Percentiles rank a stretch among this genome's conserved stretches.
These are phyloP conservation scores for Xerocomus nothofagi DNA, from an alignment of 1,284 basidiomycete genomes.

Conservation along the genomic window DNA sequence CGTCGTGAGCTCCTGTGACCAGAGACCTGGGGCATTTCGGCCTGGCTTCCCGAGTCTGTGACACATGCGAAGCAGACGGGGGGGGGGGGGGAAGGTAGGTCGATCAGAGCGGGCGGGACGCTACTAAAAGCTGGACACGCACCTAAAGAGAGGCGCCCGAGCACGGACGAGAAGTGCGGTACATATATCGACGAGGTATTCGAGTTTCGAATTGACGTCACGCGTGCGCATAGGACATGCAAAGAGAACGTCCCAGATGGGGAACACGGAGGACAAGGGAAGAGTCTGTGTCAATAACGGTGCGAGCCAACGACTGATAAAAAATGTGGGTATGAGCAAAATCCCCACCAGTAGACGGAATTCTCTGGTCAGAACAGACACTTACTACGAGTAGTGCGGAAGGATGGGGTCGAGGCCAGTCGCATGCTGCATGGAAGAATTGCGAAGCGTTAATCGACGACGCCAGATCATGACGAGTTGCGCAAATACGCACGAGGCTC, in stretches of 20 bases:
- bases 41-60: slow-evolving; percentile 54
- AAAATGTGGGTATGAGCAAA: not conserved
- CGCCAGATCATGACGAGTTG: not conserved
- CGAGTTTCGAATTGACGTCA: slow-evolving; percentile 59
- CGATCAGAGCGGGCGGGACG: not conserved
- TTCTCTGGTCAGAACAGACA: slow-evolving; percentile 13
- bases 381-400: slow-evolving; percentile 81
- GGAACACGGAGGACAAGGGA: slow-evolving; percentile 57
- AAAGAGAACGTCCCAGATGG: slow-evolving; percentile 72
- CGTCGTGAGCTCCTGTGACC: slow-evolving; percentile 48
- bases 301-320: slow-evolving; percentile 70
- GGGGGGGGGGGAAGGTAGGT: no score
- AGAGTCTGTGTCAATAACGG: slow-evolving; percentile 70
- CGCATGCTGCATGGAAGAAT: slow-evolving; percentile 40
- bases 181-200: slow-evolving; percentile 66
- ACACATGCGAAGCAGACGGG: not conserved
- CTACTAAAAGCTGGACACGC: slow-evolving; percentile 19
- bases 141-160: slow-evolving; percentile 57
- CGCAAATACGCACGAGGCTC: slow-evolving; percentile 52
- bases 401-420: slow-evolving; percentile 69
- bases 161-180: slow-evolving; percentile 64
- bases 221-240: slow-evolving; percentile 55
- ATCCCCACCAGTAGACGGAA: not conserved
- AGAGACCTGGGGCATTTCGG: slow-evolving; percentile 48
- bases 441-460: slow-evolving; percentile 1